Evolutionary conservation across 2,329 filamentous ascomycete species (phyloP).

Genomic region (Phaeosphaeria sp.): DNA sequence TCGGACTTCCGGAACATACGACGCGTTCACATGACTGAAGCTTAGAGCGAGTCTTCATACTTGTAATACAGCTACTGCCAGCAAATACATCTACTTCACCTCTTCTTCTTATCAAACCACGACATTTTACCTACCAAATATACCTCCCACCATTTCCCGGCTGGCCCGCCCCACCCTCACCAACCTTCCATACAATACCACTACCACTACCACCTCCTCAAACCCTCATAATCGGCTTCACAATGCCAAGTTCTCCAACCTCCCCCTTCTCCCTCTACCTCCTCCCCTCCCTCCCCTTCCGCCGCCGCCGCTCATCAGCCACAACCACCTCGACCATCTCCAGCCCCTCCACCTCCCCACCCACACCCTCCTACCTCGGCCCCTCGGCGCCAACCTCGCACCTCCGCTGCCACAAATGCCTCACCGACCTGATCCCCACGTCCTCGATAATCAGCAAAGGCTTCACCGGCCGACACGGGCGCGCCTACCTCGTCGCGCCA

Average conservation of each 20-base stretch:
- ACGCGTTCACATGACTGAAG: not conserved
- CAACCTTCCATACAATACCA: too few species aligned
- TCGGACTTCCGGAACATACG: not conserved
- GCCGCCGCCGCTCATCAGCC: constrained; percentile 47
- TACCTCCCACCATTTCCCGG: too few species aligned
- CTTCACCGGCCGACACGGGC: constrained; percentile 69
- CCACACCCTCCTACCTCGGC: constrained; percentile 33
- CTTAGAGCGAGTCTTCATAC: too few species aligned
- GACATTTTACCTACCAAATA: too few species aligned
- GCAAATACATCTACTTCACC: too few species aligned
- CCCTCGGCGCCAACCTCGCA: constrained; percentile 56
- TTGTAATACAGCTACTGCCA: too few species aligned
- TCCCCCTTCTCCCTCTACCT: constrained; percentile 54
- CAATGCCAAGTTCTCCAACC: constrained; percentile 23
- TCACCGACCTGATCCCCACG: constrained; percentile 64
- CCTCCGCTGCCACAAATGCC: constrained; percentile 66
- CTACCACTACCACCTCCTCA: too few species aligned
- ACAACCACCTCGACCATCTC: constrained; percentile 30
- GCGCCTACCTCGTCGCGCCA: constrained; percentile 67
- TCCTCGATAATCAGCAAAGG: constrained; percentile 69
- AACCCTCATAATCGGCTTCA: too few species aligned
- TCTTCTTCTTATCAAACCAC: too few species aligned
- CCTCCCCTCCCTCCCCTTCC: constrained; percentile 45
- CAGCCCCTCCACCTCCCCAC: constrained; percentile 26
- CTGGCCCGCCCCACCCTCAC: too few species aligned